These are phyloP conservation scores for Solanum appendiculatum DNA, from an alignment of 257 asterid genomes.

Conservation along the genomic window DNA sequence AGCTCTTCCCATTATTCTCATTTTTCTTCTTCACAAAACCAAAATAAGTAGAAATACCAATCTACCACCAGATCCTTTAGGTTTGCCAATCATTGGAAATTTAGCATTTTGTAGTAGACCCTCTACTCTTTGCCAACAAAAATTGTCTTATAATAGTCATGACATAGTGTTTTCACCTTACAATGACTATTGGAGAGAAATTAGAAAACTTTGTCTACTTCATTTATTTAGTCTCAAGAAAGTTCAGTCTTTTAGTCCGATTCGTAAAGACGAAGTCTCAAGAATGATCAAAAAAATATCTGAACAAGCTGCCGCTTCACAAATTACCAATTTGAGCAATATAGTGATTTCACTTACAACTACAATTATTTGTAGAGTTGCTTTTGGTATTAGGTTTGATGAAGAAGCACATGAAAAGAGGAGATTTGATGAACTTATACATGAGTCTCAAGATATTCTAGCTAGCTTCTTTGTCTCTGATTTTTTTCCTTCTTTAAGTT, in stretches of 20 bases:
- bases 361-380: background rate
- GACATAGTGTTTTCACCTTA: background rate
- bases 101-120: background rate
- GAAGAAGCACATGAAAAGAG: background rate
- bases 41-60: background rate
- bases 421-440: background rate
- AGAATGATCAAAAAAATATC: background rate
- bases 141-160: background rate
- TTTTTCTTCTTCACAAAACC: background rate
- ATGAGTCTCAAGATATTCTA: background rate
- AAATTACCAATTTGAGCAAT: background rate
- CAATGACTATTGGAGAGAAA: background rate
- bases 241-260: background rate
- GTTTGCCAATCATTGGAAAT: background rate
- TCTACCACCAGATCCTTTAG: background rate
- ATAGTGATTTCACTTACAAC: background rate
- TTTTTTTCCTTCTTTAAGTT: conserved; percentile 6
- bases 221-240: background rate
- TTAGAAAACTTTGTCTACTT: background rate
- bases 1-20: background rate
- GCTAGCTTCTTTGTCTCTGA: background rate
- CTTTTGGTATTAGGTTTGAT: background rate
- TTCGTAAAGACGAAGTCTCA: background rate
- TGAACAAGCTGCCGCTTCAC: background rate
- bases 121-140: background rate